phyloP scores from a whole-genome alignment of 768 basidiomycete species.

The Lactarius sp. region DNA sequence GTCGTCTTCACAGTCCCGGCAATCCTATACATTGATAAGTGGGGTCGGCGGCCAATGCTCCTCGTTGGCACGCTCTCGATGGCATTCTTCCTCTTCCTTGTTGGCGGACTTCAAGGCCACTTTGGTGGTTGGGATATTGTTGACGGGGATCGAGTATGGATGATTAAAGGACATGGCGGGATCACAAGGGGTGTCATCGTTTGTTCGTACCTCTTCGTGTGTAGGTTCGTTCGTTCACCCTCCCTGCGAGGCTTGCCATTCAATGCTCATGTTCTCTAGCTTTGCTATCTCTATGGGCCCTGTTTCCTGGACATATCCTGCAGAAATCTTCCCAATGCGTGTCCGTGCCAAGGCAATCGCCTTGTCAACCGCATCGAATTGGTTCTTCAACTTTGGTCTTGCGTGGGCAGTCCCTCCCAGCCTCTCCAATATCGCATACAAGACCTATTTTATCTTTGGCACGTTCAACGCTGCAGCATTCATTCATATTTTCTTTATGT shows the following conservation, averaged over 20 bases:
- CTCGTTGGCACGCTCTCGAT: constrained; percentile 59
- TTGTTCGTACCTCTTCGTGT: constrained; percentile 73
- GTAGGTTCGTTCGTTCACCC: constrained; percentile 33
- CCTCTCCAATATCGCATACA: constrained; percentile 62
- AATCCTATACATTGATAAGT: constrained; percentile 64
- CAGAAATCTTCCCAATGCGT: constrained; percentile 33
- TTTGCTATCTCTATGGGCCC: constrained; percentile 65
- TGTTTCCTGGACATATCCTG: constrained; percentile 58
- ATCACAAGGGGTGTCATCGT: constrained; percentile 71
- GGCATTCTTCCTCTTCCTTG: constrained; percentile 74
- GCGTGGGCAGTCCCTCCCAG: constrained; percentile 65
- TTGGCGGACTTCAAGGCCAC: constrained; percentile 66
- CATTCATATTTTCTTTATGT: constrained; percentile 73
- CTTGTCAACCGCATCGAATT: constrained; percentile 40
- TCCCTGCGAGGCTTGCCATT: no score
- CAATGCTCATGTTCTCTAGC: not conserved
- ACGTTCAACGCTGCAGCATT: constrained; percentile 70
- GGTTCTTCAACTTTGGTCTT: constrained; percentile 44
- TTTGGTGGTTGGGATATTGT: constrained; percentile 60
- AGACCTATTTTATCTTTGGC: constrained; percentile 75
- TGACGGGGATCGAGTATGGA: constrained; percentile 46
- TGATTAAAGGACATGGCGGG: constrained; percentile 49
- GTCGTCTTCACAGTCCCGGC: constrained; percentile 42
- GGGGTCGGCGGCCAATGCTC: constrained; percentile 76
- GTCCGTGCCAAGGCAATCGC: constrained; percentile 42